Conservation (phyloP, 495 filamentous ascomycete genomes). For the Clavariopsis aquatica region DNA sequence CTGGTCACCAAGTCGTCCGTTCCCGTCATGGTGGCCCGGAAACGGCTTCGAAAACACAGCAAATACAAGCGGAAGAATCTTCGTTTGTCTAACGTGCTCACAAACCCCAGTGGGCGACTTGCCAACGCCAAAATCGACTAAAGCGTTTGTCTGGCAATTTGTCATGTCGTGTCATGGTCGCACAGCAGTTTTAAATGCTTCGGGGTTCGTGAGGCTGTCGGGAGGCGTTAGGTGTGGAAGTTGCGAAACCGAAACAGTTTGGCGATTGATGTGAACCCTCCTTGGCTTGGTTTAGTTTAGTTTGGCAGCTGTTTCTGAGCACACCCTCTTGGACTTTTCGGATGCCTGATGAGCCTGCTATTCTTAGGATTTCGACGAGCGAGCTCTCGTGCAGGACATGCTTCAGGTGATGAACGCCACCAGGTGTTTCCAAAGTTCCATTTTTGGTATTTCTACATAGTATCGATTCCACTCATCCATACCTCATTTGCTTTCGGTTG, state of each 20-base stretch:
- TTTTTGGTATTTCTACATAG: constrained; percentile 17
- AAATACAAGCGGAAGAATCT: constrained; percentile 43
- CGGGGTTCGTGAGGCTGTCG: background rate
- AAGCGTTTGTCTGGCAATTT: constrained; percentile 22
- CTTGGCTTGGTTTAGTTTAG: constrained; percentile 22
- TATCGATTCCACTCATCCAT: background rate
- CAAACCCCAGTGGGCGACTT: constrained; percentile 32
- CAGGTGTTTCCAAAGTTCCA: background rate
- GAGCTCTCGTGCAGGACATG: constrained; percentile 15
- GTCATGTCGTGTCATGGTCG: constrained; percentile 19
- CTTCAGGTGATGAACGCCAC: constrained; percentile 24
- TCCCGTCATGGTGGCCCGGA: constrained; percentile 59
- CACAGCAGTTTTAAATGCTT: background rate
- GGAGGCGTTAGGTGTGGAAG: background rate
- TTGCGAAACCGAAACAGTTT: constrained; percentile 36
- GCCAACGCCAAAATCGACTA: constrained; percentile 41
- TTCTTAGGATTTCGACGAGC: background rate
- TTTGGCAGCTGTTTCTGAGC: constrained; percentile 13
- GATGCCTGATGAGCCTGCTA: background rate
- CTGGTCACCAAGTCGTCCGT: constrained; percentile 92
- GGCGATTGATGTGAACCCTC: constrained; percentile 18
- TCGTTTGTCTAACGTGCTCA: constrained; percentile 38
- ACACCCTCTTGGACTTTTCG: background rate
- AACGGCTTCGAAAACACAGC: constrained; percentile 47
- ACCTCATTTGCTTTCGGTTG: background rate